Evolutionary conservation across 352 stramenopile genomes (phyloP).

Genomic region (Phytophthora syringae): DNA sequence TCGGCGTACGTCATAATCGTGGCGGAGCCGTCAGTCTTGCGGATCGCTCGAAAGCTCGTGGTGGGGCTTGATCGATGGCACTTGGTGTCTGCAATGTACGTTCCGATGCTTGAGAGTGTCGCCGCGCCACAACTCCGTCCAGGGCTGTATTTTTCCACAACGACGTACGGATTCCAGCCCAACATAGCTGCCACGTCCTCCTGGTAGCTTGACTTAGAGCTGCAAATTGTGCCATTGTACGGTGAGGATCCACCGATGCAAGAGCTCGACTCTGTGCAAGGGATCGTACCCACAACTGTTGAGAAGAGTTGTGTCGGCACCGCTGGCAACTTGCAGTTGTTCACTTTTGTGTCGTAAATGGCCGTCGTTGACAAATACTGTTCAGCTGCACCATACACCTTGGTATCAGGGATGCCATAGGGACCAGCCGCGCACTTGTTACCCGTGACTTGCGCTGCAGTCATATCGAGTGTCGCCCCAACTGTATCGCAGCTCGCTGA

Average conservation of each 20-base stretch:
- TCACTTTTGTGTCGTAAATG: neutral
- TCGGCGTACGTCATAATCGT: slow-evolving; percentile 11
- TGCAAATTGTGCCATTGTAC: slow-evolving; percentile 7
- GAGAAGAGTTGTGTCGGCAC: slow-evolving; percentile 1
- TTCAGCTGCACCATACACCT: slow-evolving; percentile 1
- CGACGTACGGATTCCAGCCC: slow-evolving; percentile 9
- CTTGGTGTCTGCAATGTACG: slow-evolving; percentile 14
- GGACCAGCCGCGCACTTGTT: neutral
- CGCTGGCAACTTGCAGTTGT: neutral
- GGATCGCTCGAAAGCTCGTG: slow-evolving; percentile 6
- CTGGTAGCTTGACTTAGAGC: slow-evolving; percentile 2
- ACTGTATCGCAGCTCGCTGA: neutral
- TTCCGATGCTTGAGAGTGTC: neutral
- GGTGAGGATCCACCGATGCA: neutral
- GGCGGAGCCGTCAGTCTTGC: slow-evolving; percentile 10
- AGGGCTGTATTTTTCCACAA: slow-evolving; percentile 7
- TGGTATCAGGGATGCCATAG: slow-evolving; percentile 1
- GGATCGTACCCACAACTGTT: neutral
- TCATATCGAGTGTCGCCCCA: neutral
- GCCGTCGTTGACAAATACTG: neutral
- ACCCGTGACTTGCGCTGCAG: neutral
- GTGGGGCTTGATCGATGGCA: slow-evolving; percentile 10
- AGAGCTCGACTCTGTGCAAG: neutral
- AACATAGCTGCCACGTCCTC: slow-evolving; percentile 3
- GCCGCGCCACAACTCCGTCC: slow-evolving; percentile 6